A percentile compares a stretch with the other conserved stretches of the same genome.
phyloP scores from a whole-genome alignment of 805 yeast genomes.

The Monosporozyma unispora region DNA sequence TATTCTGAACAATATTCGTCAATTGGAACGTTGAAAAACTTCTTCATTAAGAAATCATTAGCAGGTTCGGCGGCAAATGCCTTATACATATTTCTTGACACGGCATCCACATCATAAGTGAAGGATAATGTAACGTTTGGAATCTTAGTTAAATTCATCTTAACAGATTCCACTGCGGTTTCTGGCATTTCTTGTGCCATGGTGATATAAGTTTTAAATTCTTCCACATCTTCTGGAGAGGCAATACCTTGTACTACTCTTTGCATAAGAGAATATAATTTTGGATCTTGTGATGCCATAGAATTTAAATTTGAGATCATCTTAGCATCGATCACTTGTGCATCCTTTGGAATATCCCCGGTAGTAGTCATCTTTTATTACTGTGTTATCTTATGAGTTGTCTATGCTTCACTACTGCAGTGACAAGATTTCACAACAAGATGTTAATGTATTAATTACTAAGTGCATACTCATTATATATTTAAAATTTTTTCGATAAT shows the following conservation, averaged over 20 bases:
- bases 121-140: constrained; percentile 10
- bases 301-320: constrained; percentile 80
- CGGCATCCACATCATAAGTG: constrained; percentile 20
- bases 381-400: no score
- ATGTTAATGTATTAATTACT: no score
- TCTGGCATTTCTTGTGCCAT: constrained; percentile 36
- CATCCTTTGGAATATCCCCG: not conserved
- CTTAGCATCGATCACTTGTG: not conserved
- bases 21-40: constrained; percentile 22
- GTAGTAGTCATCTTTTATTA: no score
- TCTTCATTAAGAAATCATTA: constrained; percentile 25
- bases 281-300: constrained; percentile 65
- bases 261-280: constrained; percentile 65
- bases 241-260: constrained; percentile 81
- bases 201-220: constrained; percentile 74
- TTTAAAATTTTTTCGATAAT: no score
- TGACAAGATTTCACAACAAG: no score
- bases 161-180: not conserved
- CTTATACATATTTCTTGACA: constrained; percentile 18
- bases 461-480: no score
- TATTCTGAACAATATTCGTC: constrained; percentile 15
- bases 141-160: not conserved
- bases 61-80: constrained; percentile 25
- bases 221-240: constrained; percentile 55
- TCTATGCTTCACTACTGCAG: no score